Evolutionary conservation across 257 asterid genomes (phyloP), one percentile per base, ranked within the genome.

Genomic region (Apocynum venetum): DNA sequence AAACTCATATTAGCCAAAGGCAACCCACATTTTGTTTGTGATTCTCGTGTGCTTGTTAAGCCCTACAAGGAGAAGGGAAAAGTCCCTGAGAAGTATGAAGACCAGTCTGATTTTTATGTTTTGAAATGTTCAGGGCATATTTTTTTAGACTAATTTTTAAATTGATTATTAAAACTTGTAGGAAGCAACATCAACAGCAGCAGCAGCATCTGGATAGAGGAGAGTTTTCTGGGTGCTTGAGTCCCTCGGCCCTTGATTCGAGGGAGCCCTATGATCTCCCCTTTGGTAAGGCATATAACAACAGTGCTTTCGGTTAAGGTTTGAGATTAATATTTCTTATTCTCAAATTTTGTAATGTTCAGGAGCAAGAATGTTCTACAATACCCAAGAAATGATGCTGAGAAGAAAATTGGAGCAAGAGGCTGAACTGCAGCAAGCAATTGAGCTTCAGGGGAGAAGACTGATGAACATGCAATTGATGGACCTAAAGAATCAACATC

Each of bases 381-480:
- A 86, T 73, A 74, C 98, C 0, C 96, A 87, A 47, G 96, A 90
- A 84, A 79, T 89, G 84, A 85, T 90, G 88, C 83, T 88, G 38
- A 88, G 97, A 83, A 88, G 91, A 78, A 91, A 87, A 82, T 46
- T 93, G 59, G 97, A 93, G 88, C 96, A 92, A 71, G 93, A 90
- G 74, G 91, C 87, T 3, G 97, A 91, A 64, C 81, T 90, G 73
- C 96, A 91, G 86, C 92, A 93, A 71, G 94, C 92, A 11, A 86
- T 93, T 78, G 96, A 91, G 73, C 86, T 93, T 67, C 96, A 91
- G 72, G 91, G 95, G 10, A 92, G 91, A 86, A 89, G 96, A 61
- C 80, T 93, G 83, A 84, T 90, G 96, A 88, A 84, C 78, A 75
- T 93, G 86, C 96, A 90, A 71, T 85, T 91, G 4, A 86, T 93